A percentile compares a stretch with the other conserved stretches of the same genome.
Conservation (phyloP, 805 yeast species). For the Wickerhamiella kazuoi region DNA sequence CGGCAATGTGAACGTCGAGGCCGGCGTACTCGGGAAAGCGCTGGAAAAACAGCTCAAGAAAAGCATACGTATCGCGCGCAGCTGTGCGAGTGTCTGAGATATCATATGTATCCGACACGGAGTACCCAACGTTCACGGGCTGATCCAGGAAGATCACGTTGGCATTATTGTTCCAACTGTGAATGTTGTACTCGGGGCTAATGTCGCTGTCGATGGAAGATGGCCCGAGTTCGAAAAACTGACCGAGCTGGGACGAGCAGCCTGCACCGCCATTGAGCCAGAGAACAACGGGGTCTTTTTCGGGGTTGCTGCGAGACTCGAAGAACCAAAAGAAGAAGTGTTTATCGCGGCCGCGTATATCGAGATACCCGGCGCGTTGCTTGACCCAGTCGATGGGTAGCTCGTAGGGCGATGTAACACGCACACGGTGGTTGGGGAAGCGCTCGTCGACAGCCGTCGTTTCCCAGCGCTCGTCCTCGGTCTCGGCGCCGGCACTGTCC, state of each 20-base stretch:
- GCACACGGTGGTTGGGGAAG: constrained; percentile 31
- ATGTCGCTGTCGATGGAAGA: constrained; percentile 42
- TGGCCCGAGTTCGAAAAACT: constrained; percentile 77
- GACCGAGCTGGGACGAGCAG: constrained; percentile 74
- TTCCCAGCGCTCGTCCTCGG: no score
- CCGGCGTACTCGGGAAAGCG: constrained; percentile 45
- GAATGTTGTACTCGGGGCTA: constrained; percentile 51
- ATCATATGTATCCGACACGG: constrained; percentile 41
- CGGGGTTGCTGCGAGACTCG: constrained; percentile 75
- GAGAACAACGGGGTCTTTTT: constrained; percentile 62
- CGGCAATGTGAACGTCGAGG: constrained; percentile 61
- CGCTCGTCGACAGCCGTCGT: no score
- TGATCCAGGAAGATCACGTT: constrained; percentile 75
- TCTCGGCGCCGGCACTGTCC: no score
- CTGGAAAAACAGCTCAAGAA: constrained; percentile 61
- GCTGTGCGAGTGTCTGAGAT: constrained; percentile 66
- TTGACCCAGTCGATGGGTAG: constrained; percentile 69
- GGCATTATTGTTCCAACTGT: constrained; percentile 74
- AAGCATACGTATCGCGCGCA: constrained; percentile 65
- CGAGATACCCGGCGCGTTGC: constrained; percentile 76
- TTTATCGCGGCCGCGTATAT: constrained; percentile 62
- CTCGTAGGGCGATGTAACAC: constrained; percentile 45
- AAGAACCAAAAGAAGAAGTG: constrained; percentile 77
- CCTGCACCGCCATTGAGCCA: constrained; percentile 97
- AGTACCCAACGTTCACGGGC: constrained; percentile 74